Evolutionary conservation across 2,329 filamentous ascomycete species (phyloP).

Genomic region (Aspergillus hiratsukae): DNA sequence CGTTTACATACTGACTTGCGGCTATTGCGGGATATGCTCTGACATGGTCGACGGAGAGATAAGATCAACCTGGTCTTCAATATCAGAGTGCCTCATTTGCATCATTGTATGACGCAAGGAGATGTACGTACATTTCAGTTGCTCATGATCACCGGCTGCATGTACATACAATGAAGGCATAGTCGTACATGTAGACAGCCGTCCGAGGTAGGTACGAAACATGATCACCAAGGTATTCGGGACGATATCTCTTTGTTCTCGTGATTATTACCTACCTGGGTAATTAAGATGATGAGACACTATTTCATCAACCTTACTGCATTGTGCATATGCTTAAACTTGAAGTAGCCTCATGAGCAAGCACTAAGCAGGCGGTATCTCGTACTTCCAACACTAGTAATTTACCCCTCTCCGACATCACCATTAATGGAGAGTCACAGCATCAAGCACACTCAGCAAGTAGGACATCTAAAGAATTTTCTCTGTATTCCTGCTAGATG

Average conservation of each 20-base stretch:
- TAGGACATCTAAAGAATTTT: too few relatives aligned
- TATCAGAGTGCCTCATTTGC: background rate
- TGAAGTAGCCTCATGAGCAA: background rate
- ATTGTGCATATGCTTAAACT: background rate
- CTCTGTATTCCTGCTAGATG: background rate
- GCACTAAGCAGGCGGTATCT: too few relatives aligned
- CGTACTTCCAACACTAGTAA: background rate
- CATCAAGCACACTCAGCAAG: too few relatives aligned
- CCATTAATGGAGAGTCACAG: background rate
- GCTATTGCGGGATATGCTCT: slow-evolving; percentile 13
- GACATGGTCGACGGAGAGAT: background rate
- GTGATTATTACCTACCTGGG: background rate
- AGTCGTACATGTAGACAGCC: background rate
- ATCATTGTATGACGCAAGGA: slow-evolving; percentile 14
- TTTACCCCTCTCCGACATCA: background rate
- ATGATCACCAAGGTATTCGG: background rate
- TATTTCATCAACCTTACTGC: background rate
- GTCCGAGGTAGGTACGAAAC: background rate
- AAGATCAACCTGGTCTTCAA: background rate
- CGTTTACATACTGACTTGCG: slow-evolving; percentile 11
- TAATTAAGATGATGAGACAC: background rate
- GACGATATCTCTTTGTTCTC: background rate
- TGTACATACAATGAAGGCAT: background rate
- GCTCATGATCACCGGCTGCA: background rate
- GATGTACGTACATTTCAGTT: background rate